phyloP scores from a whole-genome alignment of 169 alveolate species.

The Plasmodium vivax region DNA sequence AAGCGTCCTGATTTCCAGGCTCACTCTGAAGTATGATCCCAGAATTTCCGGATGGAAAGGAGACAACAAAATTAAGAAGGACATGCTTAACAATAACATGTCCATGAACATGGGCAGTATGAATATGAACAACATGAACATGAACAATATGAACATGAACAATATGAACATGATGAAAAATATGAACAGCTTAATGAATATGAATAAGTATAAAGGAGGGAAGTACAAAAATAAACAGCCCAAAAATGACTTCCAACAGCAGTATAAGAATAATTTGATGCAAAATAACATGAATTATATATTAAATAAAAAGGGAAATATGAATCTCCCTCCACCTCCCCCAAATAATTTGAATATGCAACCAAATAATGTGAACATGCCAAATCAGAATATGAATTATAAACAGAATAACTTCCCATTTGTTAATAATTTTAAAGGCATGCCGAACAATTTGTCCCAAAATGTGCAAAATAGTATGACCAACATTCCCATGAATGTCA shows the following conservation, averaged over 20 bases:
- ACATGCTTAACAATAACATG: constrained; percentile 30
- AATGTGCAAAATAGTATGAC: constrained; percentile 52
- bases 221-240: constrained; percentile 42
- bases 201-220: constrained; percentile 54
- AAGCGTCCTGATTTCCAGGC: constrained; percentile 67
- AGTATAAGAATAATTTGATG: constrained; percentile 60
- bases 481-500: constrained; percentile 54
- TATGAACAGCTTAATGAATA: constrained; percentile 28
- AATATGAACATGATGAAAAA: constrained; percentile 56
- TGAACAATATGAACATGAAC: constrained; percentile 4
- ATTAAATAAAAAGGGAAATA: constrained; percentile 70
- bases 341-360: constrained; percentile 54
- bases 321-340: constrained; percentile 74
- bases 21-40: constrained; percentile 78
- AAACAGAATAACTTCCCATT: constrained; percentile 64
- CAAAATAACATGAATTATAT: constrained; percentile 67
- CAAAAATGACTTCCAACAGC: constrained; percentile 73
- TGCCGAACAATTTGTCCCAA: constrained; percentile 50
- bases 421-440: constrained; percentile 63
- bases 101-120: background rate
- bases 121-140: constrained; percentile 28
- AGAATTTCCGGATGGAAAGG: constrained; percentile 79
- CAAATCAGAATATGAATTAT: constrained; percentile 71
- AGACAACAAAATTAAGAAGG: constrained; percentile 59
- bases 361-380: constrained; percentile 47